A percentile compares a stretch with the other conserved stretches of the same genome.
phyloP scores from a whole-genome alignment of 768 basidiomycete species.

The Hericium coralloides region DNA sequence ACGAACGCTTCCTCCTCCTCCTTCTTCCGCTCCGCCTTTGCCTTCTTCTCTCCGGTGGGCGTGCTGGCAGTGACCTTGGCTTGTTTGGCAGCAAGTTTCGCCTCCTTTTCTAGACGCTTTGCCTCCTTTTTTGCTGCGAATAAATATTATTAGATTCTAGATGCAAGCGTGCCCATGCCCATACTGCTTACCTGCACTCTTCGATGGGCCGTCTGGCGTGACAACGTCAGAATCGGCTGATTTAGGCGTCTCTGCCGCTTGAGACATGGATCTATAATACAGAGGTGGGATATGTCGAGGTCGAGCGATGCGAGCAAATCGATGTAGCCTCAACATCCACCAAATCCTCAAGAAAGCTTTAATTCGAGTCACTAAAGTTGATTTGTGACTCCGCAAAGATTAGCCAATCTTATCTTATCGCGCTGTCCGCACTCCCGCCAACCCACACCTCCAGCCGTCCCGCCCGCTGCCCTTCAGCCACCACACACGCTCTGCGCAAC shows the following conservation, averaged over 20 bases:
- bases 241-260: neutral
- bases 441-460: too few species aligned
- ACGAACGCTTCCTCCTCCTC: conserved; percentile 71
- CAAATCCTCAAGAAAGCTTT: neutral
- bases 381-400: neutral
- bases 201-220: conserved; percentile 18
- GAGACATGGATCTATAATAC: conserved; percentile 15
- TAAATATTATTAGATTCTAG: neutral
- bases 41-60: conserved; percentile 53
- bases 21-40: conserved; percentile 66
- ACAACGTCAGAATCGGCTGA: conserved; percentile 7
- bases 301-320: conserved; percentile 14
- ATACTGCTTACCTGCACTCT: conserved; percentile 29
- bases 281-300: neutral
- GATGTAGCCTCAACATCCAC: conserved; percentile 16
- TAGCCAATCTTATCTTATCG: neutral
- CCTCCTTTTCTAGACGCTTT: conserved; percentile 71
- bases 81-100: conserved; percentile 64
- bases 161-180: neutral
- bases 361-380: conserved; percentile 1
- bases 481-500: too few species aligned
- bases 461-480: too few species aligned
- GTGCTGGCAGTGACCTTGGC: conserved; percentile 36
- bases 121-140: conserved; percentile 74
- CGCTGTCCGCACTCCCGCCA: too few species aligned